Evolutionary conservation across 2,329 filamentous ascomycete genomes (phyloP).

Genomic region (Trichoderma koningiopsis): DNA sequence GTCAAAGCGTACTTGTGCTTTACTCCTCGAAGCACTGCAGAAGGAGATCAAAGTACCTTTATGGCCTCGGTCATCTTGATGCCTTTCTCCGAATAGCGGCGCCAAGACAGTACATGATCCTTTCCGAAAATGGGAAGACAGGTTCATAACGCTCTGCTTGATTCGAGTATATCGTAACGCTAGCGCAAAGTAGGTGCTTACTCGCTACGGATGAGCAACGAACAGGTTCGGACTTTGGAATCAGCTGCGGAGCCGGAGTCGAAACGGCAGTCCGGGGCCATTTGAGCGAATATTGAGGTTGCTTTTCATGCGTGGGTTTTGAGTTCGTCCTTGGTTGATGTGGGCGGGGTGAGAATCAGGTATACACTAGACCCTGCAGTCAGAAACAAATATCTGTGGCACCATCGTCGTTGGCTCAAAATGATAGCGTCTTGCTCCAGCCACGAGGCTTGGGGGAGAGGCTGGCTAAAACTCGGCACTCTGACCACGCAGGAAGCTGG

Average conservation of each 20-base stretch:
- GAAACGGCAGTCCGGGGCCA: neutral
- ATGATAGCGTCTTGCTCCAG: neutral
- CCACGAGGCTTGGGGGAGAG: neutral
- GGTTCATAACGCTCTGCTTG: neutral
- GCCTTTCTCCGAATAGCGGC: neutral
- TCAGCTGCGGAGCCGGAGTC: neutral
- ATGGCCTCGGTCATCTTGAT: neutral
- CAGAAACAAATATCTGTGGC: neutral
- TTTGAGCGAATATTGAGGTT: neutral
- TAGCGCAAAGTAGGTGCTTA: slow-evolving; percentile 13
- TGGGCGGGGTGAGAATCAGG: neutral
- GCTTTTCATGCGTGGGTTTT: neutral
- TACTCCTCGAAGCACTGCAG: neutral
- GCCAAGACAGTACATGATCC: neutral
- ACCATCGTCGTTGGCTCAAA: neutral
- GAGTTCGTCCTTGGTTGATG: neutral
- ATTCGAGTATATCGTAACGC: neutral
- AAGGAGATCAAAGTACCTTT: neutral
- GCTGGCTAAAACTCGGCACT: neutral
- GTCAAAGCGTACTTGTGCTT: neutral
- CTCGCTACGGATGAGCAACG: slow-evolving; percentile 2
- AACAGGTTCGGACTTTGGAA: neutral
- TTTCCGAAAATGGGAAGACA: neutral
- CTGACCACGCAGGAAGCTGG: neutral
- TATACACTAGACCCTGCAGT: neutral